These are phyloP conservation scores for Annulohypoxylon maeteangense DNA, from an alignment of 495 filamentous ascomycete genomes.

Conservation along the genomic window DNA sequence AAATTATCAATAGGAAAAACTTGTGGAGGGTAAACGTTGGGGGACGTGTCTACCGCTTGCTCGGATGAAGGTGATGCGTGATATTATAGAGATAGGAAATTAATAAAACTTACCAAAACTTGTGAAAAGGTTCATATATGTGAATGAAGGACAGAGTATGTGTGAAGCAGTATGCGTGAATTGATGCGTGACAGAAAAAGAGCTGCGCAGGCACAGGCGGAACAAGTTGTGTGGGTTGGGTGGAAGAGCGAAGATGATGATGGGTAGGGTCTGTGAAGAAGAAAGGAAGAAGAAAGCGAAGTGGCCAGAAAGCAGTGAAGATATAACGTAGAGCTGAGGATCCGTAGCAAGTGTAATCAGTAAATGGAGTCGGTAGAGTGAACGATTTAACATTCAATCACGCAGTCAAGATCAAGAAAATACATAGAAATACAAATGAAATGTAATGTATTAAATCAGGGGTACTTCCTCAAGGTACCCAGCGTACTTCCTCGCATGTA, in stretches of 20 bases:
- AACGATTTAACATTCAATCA: neutral
- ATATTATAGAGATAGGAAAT: neutral
- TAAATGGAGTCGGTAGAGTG: neutral
- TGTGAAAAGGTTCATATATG: no score
- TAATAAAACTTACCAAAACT: neutral
- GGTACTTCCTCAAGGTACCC: neutral
- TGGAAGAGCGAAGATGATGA: neutral
- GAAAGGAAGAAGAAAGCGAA: neutral
- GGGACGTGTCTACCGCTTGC: neutral
- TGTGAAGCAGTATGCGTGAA: neutral
- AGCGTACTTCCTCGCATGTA: neutral
- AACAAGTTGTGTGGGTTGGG: neutral
- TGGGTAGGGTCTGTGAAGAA: neutral
- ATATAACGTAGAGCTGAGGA: neutral
- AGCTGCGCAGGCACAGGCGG: neutral
- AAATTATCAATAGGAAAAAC: neutral
- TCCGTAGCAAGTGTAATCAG: neutral
- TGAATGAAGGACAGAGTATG: no score
- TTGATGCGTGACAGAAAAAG: neutral
- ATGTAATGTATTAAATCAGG: neutral
- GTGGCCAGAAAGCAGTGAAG: neutral
- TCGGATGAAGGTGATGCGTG: neutral
- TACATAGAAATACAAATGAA: neutral
- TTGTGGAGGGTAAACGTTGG: neutral
- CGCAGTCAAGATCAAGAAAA: neutral